phyloP scores from a whole-genome alignment of 768 basidiomycete species.

The Serendipita sp. region DNA sequence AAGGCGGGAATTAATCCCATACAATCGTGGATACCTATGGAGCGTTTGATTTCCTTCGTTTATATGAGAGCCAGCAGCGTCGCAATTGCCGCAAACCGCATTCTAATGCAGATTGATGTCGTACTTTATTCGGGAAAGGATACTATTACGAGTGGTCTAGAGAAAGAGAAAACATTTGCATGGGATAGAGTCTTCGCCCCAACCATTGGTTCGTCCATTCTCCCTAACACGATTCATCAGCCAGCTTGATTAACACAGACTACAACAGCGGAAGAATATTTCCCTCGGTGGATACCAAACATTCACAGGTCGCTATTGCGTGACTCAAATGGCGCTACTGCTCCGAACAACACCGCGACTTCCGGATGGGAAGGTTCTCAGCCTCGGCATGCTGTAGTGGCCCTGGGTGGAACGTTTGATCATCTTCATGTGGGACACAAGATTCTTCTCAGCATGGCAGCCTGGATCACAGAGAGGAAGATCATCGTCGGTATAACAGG shows the following conservation, averaged over 20 bases:
- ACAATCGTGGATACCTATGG: constrained; percentile 46
- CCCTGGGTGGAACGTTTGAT: constrained; percentile 92
- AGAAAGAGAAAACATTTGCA: constrained; percentile 18
- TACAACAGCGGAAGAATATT: background rate
- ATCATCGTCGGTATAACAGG: constrained; percentile 84
- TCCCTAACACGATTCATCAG: background rate
- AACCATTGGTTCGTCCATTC: background rate
- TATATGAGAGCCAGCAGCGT: constrained; percentile 75
- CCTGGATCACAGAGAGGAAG: constrained; percentile 62
- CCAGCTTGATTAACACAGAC: constrained; percentile 3
- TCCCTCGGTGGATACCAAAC: background rate
- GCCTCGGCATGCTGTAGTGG: constrained; percentile 34
- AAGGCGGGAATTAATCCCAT: constrained; percentile 11
- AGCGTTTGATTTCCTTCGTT: constrained; percentile 61
- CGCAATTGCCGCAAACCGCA: constrained; percentile 46
- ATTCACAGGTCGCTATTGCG: background rate
- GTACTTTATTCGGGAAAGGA: constrained; percentile 44
- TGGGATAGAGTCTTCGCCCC: constrained; percentile 26
- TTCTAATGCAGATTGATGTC: constrained; percentile 66
- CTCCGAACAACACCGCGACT: constrained; percentile 24
- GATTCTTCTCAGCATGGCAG: constrained; percentile 83
- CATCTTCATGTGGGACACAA: constrained; percentile 96
- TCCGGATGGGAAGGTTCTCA: background rate
- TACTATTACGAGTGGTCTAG: constrained; percentile 24
- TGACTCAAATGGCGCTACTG: background rate